Conservation (phyloP, 306 rosid species). For the Medicago truncatula region DNA sequence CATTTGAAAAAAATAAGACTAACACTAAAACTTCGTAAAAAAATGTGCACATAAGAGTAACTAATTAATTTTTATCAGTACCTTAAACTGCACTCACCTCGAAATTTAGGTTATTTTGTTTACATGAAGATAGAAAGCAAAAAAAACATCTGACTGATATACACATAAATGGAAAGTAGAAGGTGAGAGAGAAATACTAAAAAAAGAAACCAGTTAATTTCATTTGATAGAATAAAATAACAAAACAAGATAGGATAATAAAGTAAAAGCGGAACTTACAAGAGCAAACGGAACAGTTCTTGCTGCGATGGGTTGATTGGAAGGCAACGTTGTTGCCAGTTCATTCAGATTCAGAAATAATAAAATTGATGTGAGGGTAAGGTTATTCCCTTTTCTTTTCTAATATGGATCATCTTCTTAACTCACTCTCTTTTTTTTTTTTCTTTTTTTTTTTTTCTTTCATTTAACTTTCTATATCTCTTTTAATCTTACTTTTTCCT, state of each 20-base stretch:
- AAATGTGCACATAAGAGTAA: neutral
- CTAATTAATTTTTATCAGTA: neutral
- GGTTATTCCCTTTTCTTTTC: neutral
- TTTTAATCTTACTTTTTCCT: too few relatives aligned
- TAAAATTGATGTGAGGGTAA: neutral
- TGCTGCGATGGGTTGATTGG: neutral
- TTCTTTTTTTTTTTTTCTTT: too few relatives aligned
- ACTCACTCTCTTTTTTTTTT: too few relatives aligned
- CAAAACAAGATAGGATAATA: neutral
- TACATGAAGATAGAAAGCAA: neutral
- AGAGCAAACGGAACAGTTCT: neutral
- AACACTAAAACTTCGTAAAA: too few relatives aligned
- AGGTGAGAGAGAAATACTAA: neutral
- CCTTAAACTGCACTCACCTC: conserved; percentile 12
- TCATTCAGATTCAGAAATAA: neutral
- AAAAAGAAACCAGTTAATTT: neutral
- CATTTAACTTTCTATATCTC: too few relatives aligned
- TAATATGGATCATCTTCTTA: too few relatives aligned
- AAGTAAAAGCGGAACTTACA: conserved; percentile 1
- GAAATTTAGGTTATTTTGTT: neutral
- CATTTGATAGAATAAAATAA: too few relatives aligned
- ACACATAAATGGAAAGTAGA: neutral
- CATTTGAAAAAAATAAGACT: neutral
- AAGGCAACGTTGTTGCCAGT: neutral
- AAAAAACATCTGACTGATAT: neutral